Evolutionary conservation across 2,329 filamentous ascomycete species (phyloP), one percentile per base, ranked within the genome.

Genomic region (Paracamarosporium sp.): DNA sequence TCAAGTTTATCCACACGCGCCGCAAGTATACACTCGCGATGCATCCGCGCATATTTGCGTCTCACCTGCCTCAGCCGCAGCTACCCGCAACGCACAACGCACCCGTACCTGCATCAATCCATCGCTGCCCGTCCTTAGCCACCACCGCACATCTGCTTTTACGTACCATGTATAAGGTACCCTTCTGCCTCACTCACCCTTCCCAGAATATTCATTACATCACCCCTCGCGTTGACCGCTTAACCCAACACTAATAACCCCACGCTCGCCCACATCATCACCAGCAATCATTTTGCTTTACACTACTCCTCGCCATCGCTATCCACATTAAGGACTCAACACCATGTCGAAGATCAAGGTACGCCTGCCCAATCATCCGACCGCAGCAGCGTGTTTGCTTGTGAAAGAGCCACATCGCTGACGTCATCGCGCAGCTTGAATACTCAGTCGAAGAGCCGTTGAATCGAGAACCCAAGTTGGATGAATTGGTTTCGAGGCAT

Each of bases 391-490:
- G 9, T 55, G 41, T 31, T 38, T 54, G 38, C 47, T 46, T 33
- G 33, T 3, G 22, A 27, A 20, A 20, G 22, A 8, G 22, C 8
- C 2, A 27, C 63, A 47, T 65, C 38, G n/a, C 36, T 64, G 62
- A 66, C 58, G 56, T 67, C 62, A 63, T 58, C 5, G 28, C 17
- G 25, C 64, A 76, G 72, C 66, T 74, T 20, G 76, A 79, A 50
- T 79, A 80, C 50, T 71, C 75, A 12, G 78, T 78, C 52, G 73
- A 81, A 54, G 63, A 82, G 48, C 81, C 81, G 47, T 71, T 83
- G 43, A 83, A 83, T 60, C 74, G 80, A 50, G 81, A 83, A 66
- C 81, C 81, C 3, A 73, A 78, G 28, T 59, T 80, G 13, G 66
- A 78, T 52, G 72, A 79, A 38, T 70, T 84, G 31, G 72, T 83